These are phyloP conservation scores for Pelargonium cotyledonis DNA, from an alignment of 441 rosid genomes.

Conservation along the genomic window DNA sequence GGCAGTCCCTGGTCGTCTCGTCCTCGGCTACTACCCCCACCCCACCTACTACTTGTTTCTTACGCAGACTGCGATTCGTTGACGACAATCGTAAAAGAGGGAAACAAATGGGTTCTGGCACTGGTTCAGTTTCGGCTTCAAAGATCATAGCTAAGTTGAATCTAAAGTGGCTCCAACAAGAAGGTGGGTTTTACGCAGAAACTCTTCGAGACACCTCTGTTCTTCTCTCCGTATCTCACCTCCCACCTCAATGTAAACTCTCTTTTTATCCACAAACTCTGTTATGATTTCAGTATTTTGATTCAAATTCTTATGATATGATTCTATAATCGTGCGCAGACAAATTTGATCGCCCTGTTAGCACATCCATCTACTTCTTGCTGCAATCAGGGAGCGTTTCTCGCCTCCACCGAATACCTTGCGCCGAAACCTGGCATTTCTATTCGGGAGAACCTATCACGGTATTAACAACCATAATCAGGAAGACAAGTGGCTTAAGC, in stretches of 20 bases:
- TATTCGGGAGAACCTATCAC: constrained; percentile 73
- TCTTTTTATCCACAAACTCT: too few species aligned
- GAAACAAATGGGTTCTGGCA: constrained; percentile 28
- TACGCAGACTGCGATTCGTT: too few species aligned
- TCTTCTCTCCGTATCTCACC: constrained; percentile 62
- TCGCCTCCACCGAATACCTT: constrained; percentile 72
- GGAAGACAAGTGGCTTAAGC: too few species aligned
- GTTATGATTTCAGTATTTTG: background rate
- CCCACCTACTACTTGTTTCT: too few species aligned
- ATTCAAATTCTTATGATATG: background rate
- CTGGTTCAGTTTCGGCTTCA: constrained; percentile 27
- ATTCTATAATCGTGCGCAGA: constrained; percentile 28
- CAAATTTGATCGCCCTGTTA: constrained; percentile 65
- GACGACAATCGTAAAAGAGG: background rate
- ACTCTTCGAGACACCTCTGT: constrained; percentile 65
- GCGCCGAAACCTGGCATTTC: constrained; percentile 88
- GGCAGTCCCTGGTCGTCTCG: too few species aligned
- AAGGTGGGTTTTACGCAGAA: constrained; percentile 76
- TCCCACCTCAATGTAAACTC: constrained; percentile 56
- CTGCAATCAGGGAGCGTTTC: constrained; percentile 71
- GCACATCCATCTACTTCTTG: constrained; percentile 76
- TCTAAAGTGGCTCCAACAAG: constrained; percentile 46
- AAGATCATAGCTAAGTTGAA: constrained; percentile 48
- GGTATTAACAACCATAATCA: too few species aligned
- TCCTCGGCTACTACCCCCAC: too few species aligned